Evolutionary conservation across 1,139 yeast species (phyloP).

Genomic region (Sugiyamaella castrensis): DNA sequence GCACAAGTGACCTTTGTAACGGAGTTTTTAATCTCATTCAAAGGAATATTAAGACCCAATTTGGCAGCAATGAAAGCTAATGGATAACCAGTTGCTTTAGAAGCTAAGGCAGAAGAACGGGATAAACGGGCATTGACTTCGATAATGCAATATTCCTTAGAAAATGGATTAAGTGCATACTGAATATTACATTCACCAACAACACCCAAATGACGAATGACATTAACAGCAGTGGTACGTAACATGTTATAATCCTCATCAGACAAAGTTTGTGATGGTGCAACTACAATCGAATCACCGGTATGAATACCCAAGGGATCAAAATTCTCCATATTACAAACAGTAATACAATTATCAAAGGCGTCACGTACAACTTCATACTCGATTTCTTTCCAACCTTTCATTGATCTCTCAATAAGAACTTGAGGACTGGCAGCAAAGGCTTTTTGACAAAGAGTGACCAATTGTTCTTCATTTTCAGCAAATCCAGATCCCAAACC

Average conservation of each 20-base stretch:
- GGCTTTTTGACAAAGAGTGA: constrained; percentile 83
- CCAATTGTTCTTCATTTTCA: constrained; percentile 78
- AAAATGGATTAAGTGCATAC: constrained; percentile 91
- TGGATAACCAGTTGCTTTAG: constrained; percentile 98
- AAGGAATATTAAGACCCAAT: constrained; percentile 88
- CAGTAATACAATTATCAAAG: constrained; percentile 95
- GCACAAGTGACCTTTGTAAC: constrained; percentile 96
- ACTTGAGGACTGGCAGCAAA: constrained; percentile 97
- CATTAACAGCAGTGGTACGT: constrained; percentile 96
- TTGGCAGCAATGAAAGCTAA: constrained; percentile 98
- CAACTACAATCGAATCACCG: constrained; percentile 98
- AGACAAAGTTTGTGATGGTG: constrained; percentile 95
- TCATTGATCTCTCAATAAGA: constrained; percentile 92
- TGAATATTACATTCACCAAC: constrained; percentile 99
- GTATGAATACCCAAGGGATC: constrained; percentile 99
- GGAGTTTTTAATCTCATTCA: constrained; percentile 87
- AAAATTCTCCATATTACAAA: constrained; percentile 98
- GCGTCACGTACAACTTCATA: constrained; percentile 99
- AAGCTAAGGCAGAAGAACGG: constrained; percentile 96
- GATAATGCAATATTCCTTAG: constrained; percentile 93
- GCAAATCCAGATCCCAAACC: constrained; percentile 99
- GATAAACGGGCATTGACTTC: constrained; percentile 98
- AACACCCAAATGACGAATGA: constrained; percentile 95
- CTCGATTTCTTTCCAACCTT: constrained; percentile 99
- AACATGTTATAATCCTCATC: constrained; percentile 98